Evolutionary conservation across 1,284 basidiomycete genomes (phyloP).

Genomic region (Boletus semigastroideus): DNA sequence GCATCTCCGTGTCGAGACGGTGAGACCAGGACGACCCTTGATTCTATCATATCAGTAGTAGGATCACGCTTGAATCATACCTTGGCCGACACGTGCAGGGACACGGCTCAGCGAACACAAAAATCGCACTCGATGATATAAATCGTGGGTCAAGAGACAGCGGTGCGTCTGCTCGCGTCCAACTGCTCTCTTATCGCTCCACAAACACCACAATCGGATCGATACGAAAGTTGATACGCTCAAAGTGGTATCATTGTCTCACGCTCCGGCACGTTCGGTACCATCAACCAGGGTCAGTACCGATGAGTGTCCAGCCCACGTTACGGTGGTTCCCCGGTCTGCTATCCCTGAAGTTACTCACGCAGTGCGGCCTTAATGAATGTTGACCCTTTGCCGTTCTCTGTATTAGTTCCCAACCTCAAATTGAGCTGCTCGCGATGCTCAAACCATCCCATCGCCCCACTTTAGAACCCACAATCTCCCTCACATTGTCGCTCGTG

Average conservation of each 20-base stretch:
- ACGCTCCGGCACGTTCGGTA: background rate
- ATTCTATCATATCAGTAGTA: constrained; percentile 11
- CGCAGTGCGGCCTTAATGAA: background rate
- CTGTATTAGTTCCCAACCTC: background rate
- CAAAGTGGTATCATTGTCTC: constrained; percentile 1
- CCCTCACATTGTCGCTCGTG: background rate
- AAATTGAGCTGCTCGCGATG: background rate
- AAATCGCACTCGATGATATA: constrained; percentile 7
- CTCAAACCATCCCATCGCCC: background rate
- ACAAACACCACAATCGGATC: constrained; percentile 22
- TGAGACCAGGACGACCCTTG: background rate
- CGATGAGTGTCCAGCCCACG: no score
- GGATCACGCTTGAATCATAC: constrained; percentile 9
- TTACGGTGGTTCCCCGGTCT: no score
- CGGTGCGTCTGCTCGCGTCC: background rate
- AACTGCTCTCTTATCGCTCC: constrained; percentile 22
- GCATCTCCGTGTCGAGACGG: background rate
- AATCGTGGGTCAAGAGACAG: constrained; percentile 15
- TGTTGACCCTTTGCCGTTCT: background rate
- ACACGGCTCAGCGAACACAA: constrained; percentile 12
- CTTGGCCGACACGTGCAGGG: constrained; percentile 3
- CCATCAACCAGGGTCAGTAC: background rate
- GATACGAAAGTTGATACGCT: constrained; percentile 17
- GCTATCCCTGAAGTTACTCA: background rate
- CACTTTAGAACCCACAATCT: background rate